A percentile compares a stretch with the other conserved stretches of the same genome.
Conservation (phyloP, 352 stramenopile genomes). For the Phytopythium boreale region DNA sequence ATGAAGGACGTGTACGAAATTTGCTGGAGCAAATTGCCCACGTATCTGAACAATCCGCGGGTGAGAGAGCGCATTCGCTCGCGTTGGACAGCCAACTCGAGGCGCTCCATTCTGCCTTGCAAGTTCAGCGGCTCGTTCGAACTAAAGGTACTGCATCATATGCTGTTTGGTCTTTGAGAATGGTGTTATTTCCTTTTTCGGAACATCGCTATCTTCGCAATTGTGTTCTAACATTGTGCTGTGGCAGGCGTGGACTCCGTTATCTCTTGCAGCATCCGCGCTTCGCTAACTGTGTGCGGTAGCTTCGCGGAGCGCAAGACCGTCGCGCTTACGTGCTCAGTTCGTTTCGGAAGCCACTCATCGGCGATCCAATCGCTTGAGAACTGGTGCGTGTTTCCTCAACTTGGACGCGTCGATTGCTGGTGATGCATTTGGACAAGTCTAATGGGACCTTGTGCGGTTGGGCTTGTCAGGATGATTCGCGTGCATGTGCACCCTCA, state of each 20-base stretch:
- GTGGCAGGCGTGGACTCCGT: conserved; percentile 24
- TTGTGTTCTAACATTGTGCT: conserved; percentile 5
- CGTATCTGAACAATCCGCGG: conserved; percentile 26
- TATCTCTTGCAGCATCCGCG: conserved; percentile 16
- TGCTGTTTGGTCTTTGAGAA: background rate
- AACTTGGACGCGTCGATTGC: no score
- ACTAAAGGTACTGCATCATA: conserved; percentile 11
- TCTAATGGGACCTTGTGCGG: background rate
- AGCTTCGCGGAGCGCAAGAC: conserved; percentile 20
- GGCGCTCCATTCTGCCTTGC: conserved; percentile 38
- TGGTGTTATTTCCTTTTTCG: background rate
- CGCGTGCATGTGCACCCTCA: conserved; percentile 32
- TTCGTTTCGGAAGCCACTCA: conserved; percentile 13
- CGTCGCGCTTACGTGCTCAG: conserved; percentile 19
- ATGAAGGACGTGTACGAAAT: conserved; percentile 24
- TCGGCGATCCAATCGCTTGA: conserved; percentile 18
- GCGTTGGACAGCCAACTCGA: conserved; percentile 36
- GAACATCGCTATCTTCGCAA: background rate
- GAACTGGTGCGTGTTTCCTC: conserved; percentile 15
- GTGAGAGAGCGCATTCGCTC: conserved; percentile 27
- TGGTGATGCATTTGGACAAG: background rate
- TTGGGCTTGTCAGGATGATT: conserved; percentile 19
- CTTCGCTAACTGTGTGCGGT: conserved; percentile 14
- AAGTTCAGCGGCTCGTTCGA: conserved; percentile 28
- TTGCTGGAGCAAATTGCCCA: conserved; percentile 37